These are phyloP conservation scores for Trametes punicea DNA, from an alignment of 768 basidiomycete species.

Conservation along the genomic window DNA sequence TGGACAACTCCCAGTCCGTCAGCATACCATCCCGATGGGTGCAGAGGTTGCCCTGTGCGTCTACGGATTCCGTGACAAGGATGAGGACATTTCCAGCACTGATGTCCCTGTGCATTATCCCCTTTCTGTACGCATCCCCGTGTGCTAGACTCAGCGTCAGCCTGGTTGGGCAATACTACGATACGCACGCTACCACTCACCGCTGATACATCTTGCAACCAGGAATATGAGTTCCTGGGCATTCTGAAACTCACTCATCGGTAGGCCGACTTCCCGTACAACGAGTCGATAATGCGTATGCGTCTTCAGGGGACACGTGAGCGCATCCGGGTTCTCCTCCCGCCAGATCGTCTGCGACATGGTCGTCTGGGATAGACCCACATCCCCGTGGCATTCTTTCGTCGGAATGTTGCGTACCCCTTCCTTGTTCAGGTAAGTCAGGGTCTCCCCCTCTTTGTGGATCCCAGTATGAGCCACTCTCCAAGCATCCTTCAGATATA, in stretches of 20 bases:
- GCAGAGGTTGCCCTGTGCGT: neutral
- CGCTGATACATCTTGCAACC: neutral
- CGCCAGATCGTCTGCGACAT: neutral
- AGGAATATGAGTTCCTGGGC: neutral
- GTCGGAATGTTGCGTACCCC: neutral
- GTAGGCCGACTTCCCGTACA: slow-evolving; percentile 14
- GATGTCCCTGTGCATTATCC: slow-evolving; percentile 9
- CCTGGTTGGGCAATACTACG: neutral
- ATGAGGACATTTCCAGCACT: slow-evolving; percentile 7
- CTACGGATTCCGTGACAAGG: neutral
- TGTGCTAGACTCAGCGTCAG: neutral
- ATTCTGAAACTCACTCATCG: neutral
- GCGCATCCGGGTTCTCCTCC: neutral
- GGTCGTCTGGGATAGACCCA: neutral
- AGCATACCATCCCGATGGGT: neutral
- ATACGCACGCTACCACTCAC: neutral
- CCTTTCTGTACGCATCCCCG: neutral
- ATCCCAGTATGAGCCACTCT: neutral
- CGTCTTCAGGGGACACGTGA: neutral
- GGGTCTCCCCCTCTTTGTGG: slow-evolving; percentile 4
- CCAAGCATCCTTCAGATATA: slow-evolving; percentile 20
- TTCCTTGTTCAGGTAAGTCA: neutral
- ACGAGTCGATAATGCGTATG: slow-evolving; percentile 18
- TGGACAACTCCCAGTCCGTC: slow-evolving; percentile 11
- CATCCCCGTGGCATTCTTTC: slow-evolving; percentile 1